These are phyloP conservation scores for Lasiosphaeria ovina DNA, from an alignment of 495 filamentous ascomycete species.

Conservation along the genomic window DNA sequence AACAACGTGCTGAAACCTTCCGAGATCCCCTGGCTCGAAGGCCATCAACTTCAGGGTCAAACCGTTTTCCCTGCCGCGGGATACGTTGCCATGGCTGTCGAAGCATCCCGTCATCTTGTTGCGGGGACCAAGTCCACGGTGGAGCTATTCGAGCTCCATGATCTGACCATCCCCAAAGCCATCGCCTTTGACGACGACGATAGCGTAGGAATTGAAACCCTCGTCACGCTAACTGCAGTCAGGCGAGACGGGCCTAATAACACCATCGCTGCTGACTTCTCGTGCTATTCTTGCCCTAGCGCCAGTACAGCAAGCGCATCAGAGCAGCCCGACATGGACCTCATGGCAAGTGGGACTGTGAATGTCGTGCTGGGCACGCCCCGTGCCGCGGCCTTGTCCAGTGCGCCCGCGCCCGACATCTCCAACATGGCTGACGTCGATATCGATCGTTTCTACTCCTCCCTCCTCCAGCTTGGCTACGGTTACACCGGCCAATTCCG, in stretches of 20 bases:
- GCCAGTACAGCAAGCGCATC: too few species aligned
- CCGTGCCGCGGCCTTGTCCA: too few species aligned
- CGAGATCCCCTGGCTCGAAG: slow-evolving; percentile 45
- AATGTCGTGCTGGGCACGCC: too few species aligned
- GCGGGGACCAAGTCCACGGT: neutral
- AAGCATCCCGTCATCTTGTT: slow-evolving; percentile 30
- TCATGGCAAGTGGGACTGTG: too few species aligned
- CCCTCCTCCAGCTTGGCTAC: slow-evolving; percentile 1
- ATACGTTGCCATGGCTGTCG: slow-evolving; percentile 47
- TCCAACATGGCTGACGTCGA: slow-evolving; percentile 1
- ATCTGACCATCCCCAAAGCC: slow-evolving; percentile 19
- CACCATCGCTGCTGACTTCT: neutral
- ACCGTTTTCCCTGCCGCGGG: slow-evolving; percentile 55
- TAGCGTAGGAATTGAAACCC: slow-evolving; percentile 21
- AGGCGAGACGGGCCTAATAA: neutral
- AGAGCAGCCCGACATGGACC: too few species aligned
- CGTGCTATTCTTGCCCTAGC: too few species aligned
- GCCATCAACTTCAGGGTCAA: slow-evolving; percentile 40
- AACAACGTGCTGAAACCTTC: slow-evolving; percentile 34
- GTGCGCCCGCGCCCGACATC: too few species aligned
- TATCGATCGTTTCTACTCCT: neutral
- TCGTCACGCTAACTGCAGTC: slow-evolving; percentile 7
- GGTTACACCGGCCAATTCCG: neutral
- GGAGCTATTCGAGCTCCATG: slow-evolving; percentile 17
- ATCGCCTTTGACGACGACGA: slow-evolving; percentile 20